Conservation (phyloP, 257 asterid genomes). For the Solanum acaule region DNA sequence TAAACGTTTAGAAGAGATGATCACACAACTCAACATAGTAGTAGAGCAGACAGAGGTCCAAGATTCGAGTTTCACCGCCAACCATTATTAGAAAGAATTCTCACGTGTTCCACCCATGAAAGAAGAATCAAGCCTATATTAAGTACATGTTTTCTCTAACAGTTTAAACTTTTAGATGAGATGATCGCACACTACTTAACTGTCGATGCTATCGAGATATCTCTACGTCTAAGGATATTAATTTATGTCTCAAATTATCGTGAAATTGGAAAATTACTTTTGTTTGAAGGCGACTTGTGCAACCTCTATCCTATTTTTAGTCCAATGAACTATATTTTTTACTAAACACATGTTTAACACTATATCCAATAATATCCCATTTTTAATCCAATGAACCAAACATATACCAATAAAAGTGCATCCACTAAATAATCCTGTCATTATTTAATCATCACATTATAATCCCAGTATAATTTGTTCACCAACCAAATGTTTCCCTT, state of each 20-base stretch:
- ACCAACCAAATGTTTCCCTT: background rate
- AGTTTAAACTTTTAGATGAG: background rate
- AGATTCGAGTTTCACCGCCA: background rate
- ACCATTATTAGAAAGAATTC: background rate
- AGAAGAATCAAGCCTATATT: background rate
- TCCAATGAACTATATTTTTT: background rate
- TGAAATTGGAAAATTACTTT: background rate
- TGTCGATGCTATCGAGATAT: background rate
- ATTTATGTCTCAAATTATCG: background rate
- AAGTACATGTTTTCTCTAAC: background rate
- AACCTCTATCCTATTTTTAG: background rate
- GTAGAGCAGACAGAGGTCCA: background rate
- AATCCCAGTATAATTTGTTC: background rate
- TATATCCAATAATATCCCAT: background rate
- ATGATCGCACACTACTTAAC: background rate
- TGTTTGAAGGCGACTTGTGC: background rate
- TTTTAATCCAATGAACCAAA: background rate
- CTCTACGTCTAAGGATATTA: background rate
- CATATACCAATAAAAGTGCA: background rate
- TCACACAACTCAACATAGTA: background rate
- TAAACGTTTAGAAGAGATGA: background rate
- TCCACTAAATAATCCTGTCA: background rate
- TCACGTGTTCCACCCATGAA: background rate
- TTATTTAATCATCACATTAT: background rate
- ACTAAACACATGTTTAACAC: background rate